phyloP scores from a whole-genome alignment of 257 asterid species.

The Lycium ferocissimum region DNA sequence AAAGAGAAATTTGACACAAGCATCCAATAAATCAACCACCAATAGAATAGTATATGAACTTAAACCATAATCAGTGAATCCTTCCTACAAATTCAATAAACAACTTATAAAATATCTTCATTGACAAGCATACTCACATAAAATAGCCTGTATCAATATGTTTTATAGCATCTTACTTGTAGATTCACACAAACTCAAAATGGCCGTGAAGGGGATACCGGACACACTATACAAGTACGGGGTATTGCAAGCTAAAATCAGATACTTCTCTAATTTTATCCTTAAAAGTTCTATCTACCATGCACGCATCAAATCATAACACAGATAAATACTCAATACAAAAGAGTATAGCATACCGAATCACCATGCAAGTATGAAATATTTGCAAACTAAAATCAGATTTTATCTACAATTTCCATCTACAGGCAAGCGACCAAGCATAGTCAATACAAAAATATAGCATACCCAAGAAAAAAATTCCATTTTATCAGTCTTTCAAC shows the following conservation, averaged over 20 bases:
- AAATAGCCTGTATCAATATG: not conserved
- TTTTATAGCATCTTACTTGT: not conserved
- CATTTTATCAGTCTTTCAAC: not conserved
- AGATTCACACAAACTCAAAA: not conserved
- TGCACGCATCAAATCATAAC: too few relatives aligned
- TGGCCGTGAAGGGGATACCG: too few relatives aligned
- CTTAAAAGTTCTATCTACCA: too few relatives aligned
- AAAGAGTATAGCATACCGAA: too few relatives aligned
- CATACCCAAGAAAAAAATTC: not conserved
- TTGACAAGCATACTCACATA: not conserved
- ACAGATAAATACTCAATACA: too few relatives aligned
- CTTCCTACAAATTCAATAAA: not conserved
- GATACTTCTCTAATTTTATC: too few relatives aligned
- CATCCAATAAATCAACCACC: not conserved
- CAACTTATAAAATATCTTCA: not conserved
- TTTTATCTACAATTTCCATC: not conserved
- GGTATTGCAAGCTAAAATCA: too few relatives aligned
- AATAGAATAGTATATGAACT: too few relatives aligned
- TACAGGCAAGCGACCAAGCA: too few relatives aligned
- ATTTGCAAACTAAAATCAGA: not conserved
- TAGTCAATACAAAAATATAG: not conserved
- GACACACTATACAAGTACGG: too few relatives aligned
- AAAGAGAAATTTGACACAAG: too few relatives aligned
- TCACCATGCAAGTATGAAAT: not conserved
- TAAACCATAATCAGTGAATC: not conserved